Base-by-base conservation (phyloP, 192 early-diverging fungal species). In the Blastocladiella britannica region DNA sequence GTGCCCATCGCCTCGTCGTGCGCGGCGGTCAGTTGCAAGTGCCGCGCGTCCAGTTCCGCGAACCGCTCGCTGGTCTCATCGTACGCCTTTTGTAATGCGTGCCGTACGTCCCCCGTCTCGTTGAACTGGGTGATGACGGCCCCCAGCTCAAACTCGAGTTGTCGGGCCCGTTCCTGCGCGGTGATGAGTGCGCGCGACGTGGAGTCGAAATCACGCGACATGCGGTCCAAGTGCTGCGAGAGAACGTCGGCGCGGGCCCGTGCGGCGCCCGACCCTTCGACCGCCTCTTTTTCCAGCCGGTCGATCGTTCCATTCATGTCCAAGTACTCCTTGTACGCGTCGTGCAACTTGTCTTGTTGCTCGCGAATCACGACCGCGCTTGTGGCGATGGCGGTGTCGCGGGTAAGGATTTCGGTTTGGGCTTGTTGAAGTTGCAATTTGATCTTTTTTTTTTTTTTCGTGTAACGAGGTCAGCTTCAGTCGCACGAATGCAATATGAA, bases 101-200 rank as follows among this genome's bases (percentile, higher is more conserved):
- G 52, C 53, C 70, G 65, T 12, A 60, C 68, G 37, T 79, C 70
- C 0, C 73, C 77, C 9, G 62, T 66, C 1, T 58, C 56, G 55
- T 75, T 79, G 58, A 79, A 72, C 52, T 76, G 70, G 7, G 23
- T 51, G 12, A 72, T 67, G 29, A 79, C 58, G 57, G 72, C 70
- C 59, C 70, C 70, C 20, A 76, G 60, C 61, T 75, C 77, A 57
- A 74, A 76, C 53, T 79, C 74, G 26, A 79, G 66, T 53, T 79
- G 73, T 24, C 61, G 55, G 26, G 66, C 59, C 28, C 62, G 60
- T 47, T 56, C 57, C 12, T 65, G 62, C 1, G 67, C 53, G 5
- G 62, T 28, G 26, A 62, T 51, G n/a, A 79, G 63, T 9, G 76
- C 71, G 55, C 72, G 70, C 5, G 70, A 51, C 4, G 67, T 62